Evolutionary conservation across 2,329 filamentous ascomycete species (phyloP), one percentile per base, ranked within the genome.

Genomic region (Eutypa lata): DNA sequence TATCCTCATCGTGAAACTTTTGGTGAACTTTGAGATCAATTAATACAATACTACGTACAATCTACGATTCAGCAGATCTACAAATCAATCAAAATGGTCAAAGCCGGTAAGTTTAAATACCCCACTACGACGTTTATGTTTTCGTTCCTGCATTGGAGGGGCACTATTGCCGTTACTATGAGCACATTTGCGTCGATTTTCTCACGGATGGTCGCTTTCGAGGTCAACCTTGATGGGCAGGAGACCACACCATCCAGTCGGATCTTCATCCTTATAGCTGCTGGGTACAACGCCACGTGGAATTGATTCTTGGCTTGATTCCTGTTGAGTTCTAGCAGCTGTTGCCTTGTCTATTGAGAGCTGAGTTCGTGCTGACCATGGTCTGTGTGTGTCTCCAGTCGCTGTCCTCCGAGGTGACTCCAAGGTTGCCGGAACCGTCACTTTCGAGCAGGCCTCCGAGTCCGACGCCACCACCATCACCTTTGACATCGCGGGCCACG

Each of bases 361-460:
- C 45, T 58, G 61, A 64, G 57, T 53, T 50, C 55, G 55, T 58
- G 57, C 63, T 67, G 50, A 64, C 53, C 46, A 53, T 48, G 53
- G 44, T 54, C 40, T 49, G 48, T 31, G 26, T 10, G 31, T 38
- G n/a, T 50, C 44, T 68, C 55, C 70, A 97, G 94, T 97, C 80
- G 90, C 89, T 79, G 91, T 96, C 75, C 79, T 99, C 82, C 93
- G 94, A 77, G 94, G 94, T 84, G 94, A 97, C 85, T 91, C 91
- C 76, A 96, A 92, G 82, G 80, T 99, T 83, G 80, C 85, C 72
- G 94, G 94, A 71, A 94, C 90, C 77, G 89, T 99, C 71, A 88
- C 86, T 79, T 97, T 99, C 76, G 91, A 96, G 82, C 94, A 99
- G 81, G 82, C 82, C 63, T 84, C 82, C 73, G 94, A 97, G 83